Conservation (phyloP, 2,329 filamentous ascomycete genomes). For the Setomelanomma holmii region DNA sequence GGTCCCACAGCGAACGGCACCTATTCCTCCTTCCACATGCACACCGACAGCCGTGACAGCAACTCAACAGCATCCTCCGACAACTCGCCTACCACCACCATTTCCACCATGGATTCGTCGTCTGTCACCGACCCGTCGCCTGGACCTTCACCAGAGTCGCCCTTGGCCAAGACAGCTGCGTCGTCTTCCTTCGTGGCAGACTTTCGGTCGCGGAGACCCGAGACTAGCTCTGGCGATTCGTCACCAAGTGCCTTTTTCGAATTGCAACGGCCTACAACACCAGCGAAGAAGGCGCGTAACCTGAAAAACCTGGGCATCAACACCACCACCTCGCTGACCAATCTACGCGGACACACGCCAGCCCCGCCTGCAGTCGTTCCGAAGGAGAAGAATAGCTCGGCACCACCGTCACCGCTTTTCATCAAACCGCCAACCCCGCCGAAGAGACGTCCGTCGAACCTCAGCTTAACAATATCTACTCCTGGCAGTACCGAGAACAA, state of each 20-base stretch:
- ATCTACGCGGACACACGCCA: slow-evolving; percentile 57
- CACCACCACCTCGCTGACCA: slow-evolving; percentile 58
- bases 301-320: slow-evolving; percentile 86
- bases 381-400: slow-evolving; percentile 58
- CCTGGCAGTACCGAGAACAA: slow-evolving; percentile 64
- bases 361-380: slow-evolving; percentile 61
- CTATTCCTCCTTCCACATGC: slow-evolving; percentile 59
- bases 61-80: slow-evolving; percentile 88
- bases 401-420: slow-evolving; percentile 76
- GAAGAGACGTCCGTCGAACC: slow-evolving; percentile 74
- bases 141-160: slow-evolving; percentile 88
- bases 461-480: slow-evolving; percentile 77
- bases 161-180: slow-evolving; percentile 74
- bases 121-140: slow-evolving; percentile 90
- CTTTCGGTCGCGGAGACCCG: slow-evolving; percentile 48
- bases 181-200: slow-evolving; percentile 72
- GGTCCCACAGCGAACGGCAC: slow-evolving; percentile 40
- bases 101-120: slow-evolving; percentile 91
- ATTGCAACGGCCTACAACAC: slow-evolving; percentile 55
- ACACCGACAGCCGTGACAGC: slow-evolving; percentile 76
- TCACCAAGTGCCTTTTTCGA: slow-evolving; percentile 60
- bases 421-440: slow-evolving; percentile 79
- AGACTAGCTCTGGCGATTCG: slow-evolving; percentile 53
- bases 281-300: slow-evolving; percentile 76
- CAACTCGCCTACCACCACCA: slow-evolving; percentile 92